Evolutionary conservation across 352 stramenopile genomes (phyloP), one percentile per base, ranked within the genome.

Genomic region (Globisporangium mamillatum): DNA sequence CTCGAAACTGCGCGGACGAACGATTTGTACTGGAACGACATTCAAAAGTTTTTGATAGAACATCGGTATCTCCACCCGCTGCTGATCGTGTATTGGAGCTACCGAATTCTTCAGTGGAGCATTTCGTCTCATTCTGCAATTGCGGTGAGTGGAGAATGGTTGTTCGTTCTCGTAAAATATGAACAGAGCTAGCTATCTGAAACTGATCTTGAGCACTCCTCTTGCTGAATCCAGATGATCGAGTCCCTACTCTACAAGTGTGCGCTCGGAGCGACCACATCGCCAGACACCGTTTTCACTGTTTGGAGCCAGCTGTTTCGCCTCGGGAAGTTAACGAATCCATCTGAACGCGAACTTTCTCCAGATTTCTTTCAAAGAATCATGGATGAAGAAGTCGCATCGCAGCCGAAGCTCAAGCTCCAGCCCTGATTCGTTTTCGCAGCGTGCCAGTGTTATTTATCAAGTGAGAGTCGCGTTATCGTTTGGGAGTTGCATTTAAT

Each of bases 11-110:
- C 75, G n/a, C 77, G 80, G 4, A 92, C 85, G 25, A 80, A 90
- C 50, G 85, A 93, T 70, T 48, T 70, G 14, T 91, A 93, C 65
- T 93, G 85, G 85, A 93, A 93, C 54, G 83, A 91, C 38, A 91
- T 92, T 54, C 85, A 93, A 66, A 78, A 80, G 27, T 88, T 86
- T 41, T 46, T 91, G 25, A 68, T 82, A 12, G 71, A 89, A 34
- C 73, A 82, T 32, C 77, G 80, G 18, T 93, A 89, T 46, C 59
- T 92, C 2, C 85, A 93, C 44, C 85, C 85, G 25, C 54, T 93
- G 0, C 60, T 93, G 18, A 67, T 86, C 20, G 64, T 82, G 3
- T 91, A 93, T 61, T 93, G 85, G 85, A 78, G 72, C 20, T 91
- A 87, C 58, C 75, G 77, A 27, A 71, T 93, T 34, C 66, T 93